phyloP scores from a whole-genome alignment of 1,139 yeast genomes.

The Candida sp. region DNA sequence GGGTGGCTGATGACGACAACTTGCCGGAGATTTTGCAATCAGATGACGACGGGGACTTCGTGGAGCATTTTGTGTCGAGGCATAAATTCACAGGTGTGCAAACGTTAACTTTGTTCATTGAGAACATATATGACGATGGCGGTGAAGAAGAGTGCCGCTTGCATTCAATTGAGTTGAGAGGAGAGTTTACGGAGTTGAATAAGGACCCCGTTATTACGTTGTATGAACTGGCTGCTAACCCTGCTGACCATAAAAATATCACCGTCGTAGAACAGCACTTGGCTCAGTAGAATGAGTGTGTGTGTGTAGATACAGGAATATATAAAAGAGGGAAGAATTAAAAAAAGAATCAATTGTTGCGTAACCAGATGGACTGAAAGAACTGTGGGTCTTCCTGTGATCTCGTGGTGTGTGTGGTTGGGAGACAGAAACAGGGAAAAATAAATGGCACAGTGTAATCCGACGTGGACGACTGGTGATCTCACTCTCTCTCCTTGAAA shows the following conservation, averaged over 20 bases:
- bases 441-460: slow-evolving; percentile 6
- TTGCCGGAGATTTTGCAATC: slow-evolving; percentile 32
- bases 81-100: slow-evolving; percentile 74
- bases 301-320: neutral
- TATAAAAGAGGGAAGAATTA: neutral
- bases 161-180: slow-evolving; percentile 80
- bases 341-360: neutral
- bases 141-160: slow-evolving; percentile 57
- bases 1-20: slow-evolving; percentile 40
- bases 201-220: slow-evolving; percentile 75
- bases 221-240: slow-evolving; percentile 93
- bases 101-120: slow-evolving; percentile 68
- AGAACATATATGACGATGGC: slow-evolving; percentile 69
- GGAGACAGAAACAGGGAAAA: neutral
- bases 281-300: neutral
- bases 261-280: slow-evolving; percentile 17
- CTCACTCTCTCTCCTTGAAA: neutral
- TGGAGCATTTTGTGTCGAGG: slow-evolving; percentile 84
- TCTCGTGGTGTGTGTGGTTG: neutral
- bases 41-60: slow-evolving; percentile 54
- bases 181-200: slow-evolving; percentile 67
- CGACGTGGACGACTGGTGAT: slow-evolving; percentile 7
- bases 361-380: neutral
- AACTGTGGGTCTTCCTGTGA: neutral
- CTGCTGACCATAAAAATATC: slow-evolving; percentile 74